Conservation (phyloP, 257 asterid genomes). For the Scutellaria baicalensis region DNA sequence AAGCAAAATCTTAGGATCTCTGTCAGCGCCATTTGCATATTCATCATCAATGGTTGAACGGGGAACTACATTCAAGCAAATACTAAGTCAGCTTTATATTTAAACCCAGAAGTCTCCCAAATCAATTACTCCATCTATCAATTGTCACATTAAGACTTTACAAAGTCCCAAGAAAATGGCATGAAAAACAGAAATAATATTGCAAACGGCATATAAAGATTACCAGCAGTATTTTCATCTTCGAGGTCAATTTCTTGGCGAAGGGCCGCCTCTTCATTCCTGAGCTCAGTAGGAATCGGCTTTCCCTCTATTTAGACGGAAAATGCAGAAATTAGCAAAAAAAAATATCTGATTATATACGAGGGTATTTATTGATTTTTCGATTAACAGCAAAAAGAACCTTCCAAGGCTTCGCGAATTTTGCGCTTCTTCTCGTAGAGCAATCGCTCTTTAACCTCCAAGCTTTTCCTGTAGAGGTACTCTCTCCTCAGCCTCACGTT, state of each 20-base stretch:
- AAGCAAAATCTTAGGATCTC: constrained; percentile 84
- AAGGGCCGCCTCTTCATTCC: constrained; percentile 88
- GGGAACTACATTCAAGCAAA: constrained; percentile 45
- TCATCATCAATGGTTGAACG: constrained; percentile 88
- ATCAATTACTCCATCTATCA: background rate
- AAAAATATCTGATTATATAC: background rate
- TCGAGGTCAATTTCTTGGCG: constrained; percentile 91
- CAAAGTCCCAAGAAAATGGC: background rate
- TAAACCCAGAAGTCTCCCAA: background rate
- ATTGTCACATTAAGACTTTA: background rate
- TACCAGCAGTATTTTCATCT: constrained; percentile 85
- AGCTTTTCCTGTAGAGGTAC: constrained; percentile 78
- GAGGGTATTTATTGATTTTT: background rate
- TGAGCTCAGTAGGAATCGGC: constrained; percentile 95
- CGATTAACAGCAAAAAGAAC: constrained; percentile 15
- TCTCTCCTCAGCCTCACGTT: constrained; percentile 73
- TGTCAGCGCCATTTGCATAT: constrained; percentile 68
- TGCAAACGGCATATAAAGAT: background rate
- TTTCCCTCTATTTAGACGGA: constrained; percentile 56
- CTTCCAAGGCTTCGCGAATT: constrained; percentile 72
- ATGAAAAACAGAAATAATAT: background rate
- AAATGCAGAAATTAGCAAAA: background rate
- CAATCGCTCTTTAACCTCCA: constrained; percentile 87
- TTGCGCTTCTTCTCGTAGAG: constrained; percentile 86
- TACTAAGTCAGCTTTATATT: background rate